These are phyloP conservation scores for Phyllosticta citribraziliensis DNA, from an alignment of 2,329 filamentous ascomycete species.

Conservation along the genomic window DNA sequence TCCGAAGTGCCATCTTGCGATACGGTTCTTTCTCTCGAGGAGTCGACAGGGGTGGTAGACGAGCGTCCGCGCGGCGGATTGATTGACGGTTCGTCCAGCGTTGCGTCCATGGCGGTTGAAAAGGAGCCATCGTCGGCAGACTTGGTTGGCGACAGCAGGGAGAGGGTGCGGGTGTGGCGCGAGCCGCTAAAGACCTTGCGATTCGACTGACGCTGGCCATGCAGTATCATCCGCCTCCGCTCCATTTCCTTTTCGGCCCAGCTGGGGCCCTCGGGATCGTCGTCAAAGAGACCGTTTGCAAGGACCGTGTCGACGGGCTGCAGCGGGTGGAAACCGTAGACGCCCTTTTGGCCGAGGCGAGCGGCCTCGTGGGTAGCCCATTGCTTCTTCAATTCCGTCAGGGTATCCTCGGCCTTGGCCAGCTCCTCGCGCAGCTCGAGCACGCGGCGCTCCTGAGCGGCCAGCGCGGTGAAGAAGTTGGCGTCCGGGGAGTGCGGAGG, in stretches of 20 bases:
- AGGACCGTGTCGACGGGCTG: conserved; percentile 41
- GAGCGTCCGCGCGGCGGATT: conserved; percentile 13
- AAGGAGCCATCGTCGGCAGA: conserved; percentile 24
- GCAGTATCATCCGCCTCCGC: conserved; percentile 58
- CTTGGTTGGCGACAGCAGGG: conserved; percentile 62
- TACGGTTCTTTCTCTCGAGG: conserved; percentile 9
- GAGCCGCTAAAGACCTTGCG: conserved; percentile 55
- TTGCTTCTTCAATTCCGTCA: conserved; percentile 69
- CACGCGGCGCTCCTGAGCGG: conserved; percentile 82
- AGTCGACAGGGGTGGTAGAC: conserved; percentile 25
- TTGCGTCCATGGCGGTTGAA: conserved; percentile 25
- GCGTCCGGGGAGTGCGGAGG: conserved; percentile 20
- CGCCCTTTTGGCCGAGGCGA: conserved; percentile 52
- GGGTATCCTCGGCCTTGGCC: conserved; percentile 66
- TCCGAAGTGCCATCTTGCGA: conserved; percentile 22
- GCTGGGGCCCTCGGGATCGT: conserved; percentile 35
- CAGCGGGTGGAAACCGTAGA: conserved; percentile 41
- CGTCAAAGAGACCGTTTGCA: conserved; percentile 24
- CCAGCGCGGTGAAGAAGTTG: conserved; percentile 74
- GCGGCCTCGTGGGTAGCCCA: conserved; percentile 70
- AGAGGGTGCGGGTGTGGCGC: conserved; percentile 57
- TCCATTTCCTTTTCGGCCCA: conserved; percentile 56
- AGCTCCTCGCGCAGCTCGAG: conserved; percentile 87
- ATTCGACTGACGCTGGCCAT: conserved; percentile 37
- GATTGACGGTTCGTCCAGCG: conserved; percentile 12